Percentiles rank a stretch among this genome's conserved stretches.
These are phyloP conservation scores for Colletotrichum eremochloae DNA, from an alignment of 2,329 filamentous ascomycete genomes.

Conservation along the genomic window DNA sequence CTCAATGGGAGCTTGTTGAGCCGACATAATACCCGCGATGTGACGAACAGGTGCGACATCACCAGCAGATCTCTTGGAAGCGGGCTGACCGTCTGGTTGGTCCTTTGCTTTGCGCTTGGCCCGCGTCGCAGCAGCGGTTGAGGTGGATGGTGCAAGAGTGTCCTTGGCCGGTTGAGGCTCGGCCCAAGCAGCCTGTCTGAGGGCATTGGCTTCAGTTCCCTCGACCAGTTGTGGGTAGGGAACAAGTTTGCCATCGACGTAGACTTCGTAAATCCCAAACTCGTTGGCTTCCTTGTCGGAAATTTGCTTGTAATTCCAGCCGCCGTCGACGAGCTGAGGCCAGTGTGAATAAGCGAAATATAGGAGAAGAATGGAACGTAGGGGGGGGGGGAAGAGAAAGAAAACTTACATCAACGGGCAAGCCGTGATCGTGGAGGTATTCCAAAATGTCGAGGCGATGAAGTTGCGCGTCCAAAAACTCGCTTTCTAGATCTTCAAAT, in stretches of 20 bases:
- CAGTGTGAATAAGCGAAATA: conserved; percentile 42
- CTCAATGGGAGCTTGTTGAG: conserved; percentile 46
- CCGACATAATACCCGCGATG: conserved; percentile 50
- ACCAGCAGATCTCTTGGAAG: conserved; percentile 62
- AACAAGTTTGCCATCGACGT: conserved; percentile 57
- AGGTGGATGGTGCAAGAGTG: conserved; percentile 16
- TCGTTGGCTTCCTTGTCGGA: conserved; percentile 59
- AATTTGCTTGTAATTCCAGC: conserved; percentile 61
- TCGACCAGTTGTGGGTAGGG: conserved; percentile 60
- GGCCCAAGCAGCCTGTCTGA: conserved; percentile 40
- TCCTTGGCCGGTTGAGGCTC: conserved; percentile 30
- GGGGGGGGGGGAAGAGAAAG: neutral
- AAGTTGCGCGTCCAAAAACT: conserved; percentile 61
- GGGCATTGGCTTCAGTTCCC: conserved; percentile 52
- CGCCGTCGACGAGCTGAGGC: conserved; percentile 57
- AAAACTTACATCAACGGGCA: conserved; percentile 64
- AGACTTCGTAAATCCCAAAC: conserved; percentile 59
- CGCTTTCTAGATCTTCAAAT: conserved; percentile 55
- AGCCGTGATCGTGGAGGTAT: conserved; percentile 56
- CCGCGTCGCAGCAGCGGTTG: conserved; percentile 34
- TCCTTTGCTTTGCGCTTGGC: conserved; percentile 65
- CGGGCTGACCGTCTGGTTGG: conserved; percentile 63
- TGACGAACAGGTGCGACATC: conserved; percentile 43
- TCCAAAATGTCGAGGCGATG: conserved; percentile 61
- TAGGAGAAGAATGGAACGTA: conserved; percentile 13